phyloP scores from a whole-genome alignment of 2,329 filamentous ascomycete species.

The Penicillium digitatum region DNA sequence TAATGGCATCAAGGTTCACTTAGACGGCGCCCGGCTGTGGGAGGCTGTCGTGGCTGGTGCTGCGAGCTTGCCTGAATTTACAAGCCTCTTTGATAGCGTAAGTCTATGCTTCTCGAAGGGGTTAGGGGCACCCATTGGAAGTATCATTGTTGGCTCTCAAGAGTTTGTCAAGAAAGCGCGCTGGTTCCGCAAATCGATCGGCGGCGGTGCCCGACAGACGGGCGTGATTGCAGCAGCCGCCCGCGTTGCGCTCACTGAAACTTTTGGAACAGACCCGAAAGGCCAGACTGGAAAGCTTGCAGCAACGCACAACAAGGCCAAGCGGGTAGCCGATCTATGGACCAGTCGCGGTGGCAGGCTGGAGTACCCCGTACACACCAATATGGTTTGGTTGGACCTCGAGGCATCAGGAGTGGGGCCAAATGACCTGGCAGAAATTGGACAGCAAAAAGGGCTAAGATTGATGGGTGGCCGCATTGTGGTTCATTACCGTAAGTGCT shows the following conservation, averaged over 20 bases:
- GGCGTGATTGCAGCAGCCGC: slow-evolving; percentile 74
- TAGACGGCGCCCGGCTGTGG: slow-evolving; percentile 79
- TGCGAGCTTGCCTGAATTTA: slow-evolving; percentile 63
- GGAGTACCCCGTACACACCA: slow-evolving; percentile 71
- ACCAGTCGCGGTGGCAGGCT: slow-evolving; percentile 64
- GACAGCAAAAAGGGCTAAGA: slow-evolving; percentile 55
- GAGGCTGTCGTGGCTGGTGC: slow-evolving; percentile 71
- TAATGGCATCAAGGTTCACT: slow-evolving; percentile 65
- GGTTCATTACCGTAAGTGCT: slow-evolving; percentile 58
- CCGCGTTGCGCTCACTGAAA: slow-evolving; percentile 72
- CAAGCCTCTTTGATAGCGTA: slow-evolving; percentile 66
- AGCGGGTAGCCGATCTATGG: slow-evolving; percentile 64
- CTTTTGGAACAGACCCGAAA: slow-evolving; percentile 59
- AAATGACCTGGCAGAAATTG: slow-evolving; percentile 54
- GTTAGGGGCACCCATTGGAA: slow-evolving; percentile 75
- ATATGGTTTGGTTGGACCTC: slow-evolving; percentile 85
- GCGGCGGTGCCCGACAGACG: slow-evolving; percentile 71
- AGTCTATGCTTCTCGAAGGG: slow-evolving; percentile 80
- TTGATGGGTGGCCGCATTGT: slow-evolving; percentile 59
- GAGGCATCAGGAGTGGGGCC: slow-evolving; percentile 54
- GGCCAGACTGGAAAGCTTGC: slow-evolving; percentile 61
- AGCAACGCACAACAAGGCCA: slow-evolving; percentile 60
- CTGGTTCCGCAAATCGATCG: slow-evolving; percentile 77
- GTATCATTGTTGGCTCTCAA: slow-evolving; percentile 62
- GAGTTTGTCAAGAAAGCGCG: slow-evolving; percentile 62